phyloP scores from a whole-genome alignment of 306 rosid species.

The Corylus americana region DNA sequence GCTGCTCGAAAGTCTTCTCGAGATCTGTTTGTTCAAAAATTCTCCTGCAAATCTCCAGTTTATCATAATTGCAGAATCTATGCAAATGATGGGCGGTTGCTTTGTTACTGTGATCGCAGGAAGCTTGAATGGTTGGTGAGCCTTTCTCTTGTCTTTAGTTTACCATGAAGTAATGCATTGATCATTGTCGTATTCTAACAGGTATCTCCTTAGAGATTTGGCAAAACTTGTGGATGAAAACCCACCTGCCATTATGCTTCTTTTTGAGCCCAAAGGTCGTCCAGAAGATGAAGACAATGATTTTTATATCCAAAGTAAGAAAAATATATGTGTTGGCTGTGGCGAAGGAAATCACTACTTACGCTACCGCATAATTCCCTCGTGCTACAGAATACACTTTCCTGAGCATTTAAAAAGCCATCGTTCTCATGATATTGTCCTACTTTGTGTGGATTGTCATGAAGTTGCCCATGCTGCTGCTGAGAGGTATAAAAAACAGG shows the following conservation, averaged over 20 bases:
- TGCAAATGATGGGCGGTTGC: conserved; percentile 94
- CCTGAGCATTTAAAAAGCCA: conserved; percentile 98
- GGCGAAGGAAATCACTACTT: conserved; percentile 92
- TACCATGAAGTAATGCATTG: conserved; percentile 21
- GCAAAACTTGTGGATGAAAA: conserved; percentile 79
- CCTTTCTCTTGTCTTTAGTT: conserved; percentile 25
- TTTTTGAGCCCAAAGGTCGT: conserved; percentile 97
- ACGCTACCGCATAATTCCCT: conserved; percentile 90
- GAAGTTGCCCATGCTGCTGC: conserved; percentile 98
- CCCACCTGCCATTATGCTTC: conserved; percentile 93
- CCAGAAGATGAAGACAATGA: conserved; percentile 98
- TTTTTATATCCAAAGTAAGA: conserved; percentile 90
- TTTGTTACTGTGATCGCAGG: conserved; percentile 91
- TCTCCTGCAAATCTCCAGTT: conserved; percentile 95
- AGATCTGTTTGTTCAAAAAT: conserved; percentile 80
- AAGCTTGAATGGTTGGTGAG: conserved; percentile 89
- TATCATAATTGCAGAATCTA: conserved; percentile 92
- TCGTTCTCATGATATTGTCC: conserved; percentile 94
- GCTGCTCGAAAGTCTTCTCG: conserved; percentile 70
- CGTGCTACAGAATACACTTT: conserved; percentile 93
- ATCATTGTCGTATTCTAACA: conserved; percentile 35
- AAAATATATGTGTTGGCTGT: conserved; percentile 94
- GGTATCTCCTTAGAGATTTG: conserved; percentile 81
- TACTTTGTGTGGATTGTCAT: conserved; percentile 97
- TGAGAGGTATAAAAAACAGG: conserved; percentile 79